Percentiles rank a stretch among this genome's conserved stretches.
These are phyloP conservation scores for Fistulifera pelliculosa DNA, from an alignment of 108 stramenopile species.

Conservation along the genomic window DNA sequence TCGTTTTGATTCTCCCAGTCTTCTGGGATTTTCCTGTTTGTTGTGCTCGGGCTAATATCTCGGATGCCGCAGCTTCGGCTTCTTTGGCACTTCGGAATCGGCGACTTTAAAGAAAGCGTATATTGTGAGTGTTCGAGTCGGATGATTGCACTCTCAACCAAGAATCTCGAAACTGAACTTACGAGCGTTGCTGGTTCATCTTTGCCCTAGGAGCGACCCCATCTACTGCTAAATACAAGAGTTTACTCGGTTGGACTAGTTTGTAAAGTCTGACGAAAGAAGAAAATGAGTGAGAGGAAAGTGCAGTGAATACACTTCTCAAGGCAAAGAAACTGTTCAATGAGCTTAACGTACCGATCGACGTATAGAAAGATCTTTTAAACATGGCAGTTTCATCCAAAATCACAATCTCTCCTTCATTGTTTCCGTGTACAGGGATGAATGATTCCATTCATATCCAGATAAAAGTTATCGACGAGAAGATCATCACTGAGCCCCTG, in stretches of 20 bases:
- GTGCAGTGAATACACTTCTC: neutral
- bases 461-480: conserved; percentile 91
- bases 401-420: conserved; percentile 71
- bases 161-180: too few relatives aligned
- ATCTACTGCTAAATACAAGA: conserved; percentile 95
- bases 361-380: conserved; percentile 94
- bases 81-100: conserved; percentile 94
- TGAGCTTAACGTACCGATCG: conserved; percentile 36
- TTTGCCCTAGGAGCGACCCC: conserved; percentile 99
- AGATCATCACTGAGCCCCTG: conserved; percentile 48
- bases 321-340: neutral
- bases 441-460: conserved; percentile 99
- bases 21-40: conserved; percentile 8
- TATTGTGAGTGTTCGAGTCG: too few relatives aligned
- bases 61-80: conserved; percentile 78
- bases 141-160: too few relatives aligned
- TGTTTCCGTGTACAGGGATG: conserved; percentile 95
- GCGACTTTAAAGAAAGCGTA: conserved; percentile 14
- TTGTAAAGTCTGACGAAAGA: conserved; percentile 70
- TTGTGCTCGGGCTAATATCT: conserved; percentile 65
- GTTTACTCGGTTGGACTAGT: conserved; percentile 75
- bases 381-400: conserved; percentile 95
- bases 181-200: conserved; percentile 98
- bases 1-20: conserved; percentile 7
- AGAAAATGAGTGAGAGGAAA: too few relatives aligned